Base-by-base conservation (phyloP, 2,329 filamentous ascomycete genomes). In the Didymella exigua region DNA sequence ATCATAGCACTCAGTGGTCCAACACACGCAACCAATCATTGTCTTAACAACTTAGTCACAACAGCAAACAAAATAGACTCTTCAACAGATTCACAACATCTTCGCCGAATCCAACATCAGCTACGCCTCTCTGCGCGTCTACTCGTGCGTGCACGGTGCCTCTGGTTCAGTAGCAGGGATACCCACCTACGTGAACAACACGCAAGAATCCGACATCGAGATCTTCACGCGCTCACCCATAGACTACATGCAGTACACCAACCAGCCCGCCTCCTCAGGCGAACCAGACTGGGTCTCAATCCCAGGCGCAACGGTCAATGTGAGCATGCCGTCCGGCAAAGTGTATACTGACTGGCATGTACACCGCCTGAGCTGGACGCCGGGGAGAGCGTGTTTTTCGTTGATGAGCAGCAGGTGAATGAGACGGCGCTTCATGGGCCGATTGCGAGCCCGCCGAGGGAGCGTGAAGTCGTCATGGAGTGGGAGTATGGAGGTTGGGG, bases 111-210 rank as follows among this genome's bases (percentile, higher is more conserved):
- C 50, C 43, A 58, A 53, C 10, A 54, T 58, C 29, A 58, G 41
- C n/a, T 47, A 49, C n/a, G 54, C 46, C 16, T 62, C 60, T 1
- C 42, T 60, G 7, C 50, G 57, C 44, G 54, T 62, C 36, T 42
- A 36, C 10, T 48, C 48, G 2, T 54, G 60, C 18, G 42, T 60
- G 2, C 54, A 48, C 18, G 56, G 59, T n/a, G 52, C 41, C 13
- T 40, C 43, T 8, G 59, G 59, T 16, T 56, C 52, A 11, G 26
- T 61, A 2, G 59, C 59, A 14, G 56, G 56, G 4, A 54, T 59
- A 41, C 59, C 59, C 34, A 61, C 56, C 3, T 61, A 61, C 43
- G 38, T 53, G 4, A 53, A 61, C 16, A 56, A 61, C 38, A 61
- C 52, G 0, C 6, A 10, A 5, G 59, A 61, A 44, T 61, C 59